Evolutionary conservation across 257 asterid genomes (phyloP), one percentile per base, ranked within the genome.

Genomic region (Plantago elongata): DNA sequence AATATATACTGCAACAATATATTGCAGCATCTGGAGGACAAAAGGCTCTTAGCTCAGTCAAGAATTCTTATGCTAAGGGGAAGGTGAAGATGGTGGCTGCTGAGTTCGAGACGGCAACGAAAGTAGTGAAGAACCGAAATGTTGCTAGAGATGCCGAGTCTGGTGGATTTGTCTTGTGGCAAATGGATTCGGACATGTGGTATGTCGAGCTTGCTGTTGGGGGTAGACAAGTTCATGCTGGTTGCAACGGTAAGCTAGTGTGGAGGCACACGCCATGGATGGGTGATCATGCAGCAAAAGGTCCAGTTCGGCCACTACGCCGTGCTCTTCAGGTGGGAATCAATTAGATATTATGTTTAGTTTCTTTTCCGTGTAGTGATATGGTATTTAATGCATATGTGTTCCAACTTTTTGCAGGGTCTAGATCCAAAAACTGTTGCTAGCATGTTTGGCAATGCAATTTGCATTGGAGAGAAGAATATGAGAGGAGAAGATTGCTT

Each of bases 201-300:
- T 88, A 86, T 67, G 94, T 88, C 7, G 98, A 91, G 84, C 94
- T 90, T 51, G 86, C 96, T 0, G 96, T 85, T 45, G 97, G 96
- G 17, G 96, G 96, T 27, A 87, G 96, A 80, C 87, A 90, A 67
- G 96, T 88, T 38, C 98, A 85, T 13, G 98, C 98, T 0, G 97
- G 98, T 38, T 91, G 98, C 71, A 91, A 91, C 37, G 97, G 98
- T 51, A 88, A 88, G 78, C 83, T 91, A 3, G 96, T 91, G 0
- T 91, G 98, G 98, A 73, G 97, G 68, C 98, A 91, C 73, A 91
- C 98, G 0, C 95, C 97, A 0, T 91, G 98, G 98, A 97, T 91
- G 37, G 97, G 98, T 5, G 95, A 95, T 0, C 98, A 91, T 74
- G 63, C 95, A 3, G 95, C 96, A 0, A 88, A 88, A 78, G 96